These are phyloP conservation scores for Blakeslea trispora DNA, from an alignment of 371 early-diverging fungal species.

Conservation along the genomic window DNA sequence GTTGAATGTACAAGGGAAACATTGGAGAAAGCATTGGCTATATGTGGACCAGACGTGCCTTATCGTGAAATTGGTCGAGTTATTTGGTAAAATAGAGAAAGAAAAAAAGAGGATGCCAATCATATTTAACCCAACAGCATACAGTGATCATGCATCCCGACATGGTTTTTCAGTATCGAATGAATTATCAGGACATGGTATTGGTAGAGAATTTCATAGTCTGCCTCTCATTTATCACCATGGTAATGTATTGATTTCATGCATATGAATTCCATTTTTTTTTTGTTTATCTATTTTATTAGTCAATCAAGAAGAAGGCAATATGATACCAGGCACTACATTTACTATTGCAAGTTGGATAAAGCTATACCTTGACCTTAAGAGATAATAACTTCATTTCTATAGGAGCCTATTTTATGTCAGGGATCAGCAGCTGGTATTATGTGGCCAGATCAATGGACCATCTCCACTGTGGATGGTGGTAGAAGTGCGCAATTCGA, in stretches of 20 bases:
- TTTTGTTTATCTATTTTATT: too few relatives aligned
- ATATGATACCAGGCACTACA: constrained; percentile 76
- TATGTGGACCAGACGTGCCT: constrained; percentile 77
- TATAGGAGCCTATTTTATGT: constrained; percentile 76
- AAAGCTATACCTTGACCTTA: too few relatives aligned
- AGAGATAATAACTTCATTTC: too few relatives aligned
- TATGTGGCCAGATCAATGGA: constrained; percentile 91
- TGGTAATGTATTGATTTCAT: constrained; percentile 29
- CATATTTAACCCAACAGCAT: not conserved
- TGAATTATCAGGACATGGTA: constrained; percentile 89
- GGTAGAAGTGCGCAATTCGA: constrained; percentile 87
- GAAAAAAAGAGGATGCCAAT: too few relatives aligned
- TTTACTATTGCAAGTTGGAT: constrained; percentile 83
- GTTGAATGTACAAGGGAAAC: constrained; percentile 71
- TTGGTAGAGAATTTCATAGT: constrained; percentile 73
- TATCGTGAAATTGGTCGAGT: constrained; percentile 72
- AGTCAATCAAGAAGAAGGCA: constrained; percentile 61
- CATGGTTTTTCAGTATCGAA: constrained; percentile 69
- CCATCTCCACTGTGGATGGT: constrained; percentile 78
- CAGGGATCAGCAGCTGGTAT: constrained; percentile 73
- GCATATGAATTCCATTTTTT: too few relatives aligned
- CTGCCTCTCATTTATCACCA: constrained; percentile 66
- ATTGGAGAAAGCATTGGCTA: constrained; percentile 73
- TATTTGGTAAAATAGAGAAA: constrained; percentile 68
- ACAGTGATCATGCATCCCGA: constrained; percentile 50